phyloP scores from a whole-genome alignment of 2,329 filamentous ascomycete genomes.

The Verticillium tricorpus region DNA sequence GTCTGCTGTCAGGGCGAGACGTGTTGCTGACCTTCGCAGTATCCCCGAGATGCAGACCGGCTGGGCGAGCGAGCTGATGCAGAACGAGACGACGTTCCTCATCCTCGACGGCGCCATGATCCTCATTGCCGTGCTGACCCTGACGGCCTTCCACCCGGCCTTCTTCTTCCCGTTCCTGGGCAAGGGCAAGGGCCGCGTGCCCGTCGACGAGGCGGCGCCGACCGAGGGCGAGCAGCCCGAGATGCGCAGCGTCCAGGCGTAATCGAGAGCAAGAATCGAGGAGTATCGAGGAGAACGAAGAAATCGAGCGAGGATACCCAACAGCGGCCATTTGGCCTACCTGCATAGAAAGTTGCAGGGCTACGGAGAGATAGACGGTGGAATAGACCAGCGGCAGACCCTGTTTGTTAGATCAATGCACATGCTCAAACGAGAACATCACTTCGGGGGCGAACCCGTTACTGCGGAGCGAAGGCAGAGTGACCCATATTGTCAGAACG shows the following conservation, averaged over 20 bases:
- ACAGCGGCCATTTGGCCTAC: too few species aligned
- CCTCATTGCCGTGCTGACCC: conserved; percentile 3
- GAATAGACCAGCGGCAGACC: too few species aligned
- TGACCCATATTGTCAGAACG: neutral
- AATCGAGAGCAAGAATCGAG: neutral
- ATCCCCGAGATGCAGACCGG: conserved; percentile 9
- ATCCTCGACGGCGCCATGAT: conserved; percentile 13
- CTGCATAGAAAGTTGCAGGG: too few species aligned
- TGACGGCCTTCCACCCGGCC: conserved; percentile 10
- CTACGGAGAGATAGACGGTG: too few species aligned
- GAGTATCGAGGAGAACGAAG: neutral
- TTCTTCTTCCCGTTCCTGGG: conserved; percentile 11
- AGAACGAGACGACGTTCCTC: conserved; percentile 12
- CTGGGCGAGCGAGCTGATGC: conserved; percentile 13
- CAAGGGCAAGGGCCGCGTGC: neutral
- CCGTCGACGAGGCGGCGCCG: neutral
- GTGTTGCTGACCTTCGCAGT: neutral
- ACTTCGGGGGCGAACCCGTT: too few species aligned
- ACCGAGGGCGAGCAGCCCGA: neutral
- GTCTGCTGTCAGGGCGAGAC: neutral
- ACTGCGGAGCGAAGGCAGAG: neutral
- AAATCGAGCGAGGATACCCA: neutral
- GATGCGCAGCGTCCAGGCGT: neutral
- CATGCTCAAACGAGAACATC: too few species aligned
- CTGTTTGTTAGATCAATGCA: too few species aligned